Percentiles rank a stretch among this genome's conserved stretches.
These are phyloP conservation scores for Saccharomyces cerevisiae DNA, from an alignment of 805 yeast genomes.

Conservation along the genomic window DNA sequence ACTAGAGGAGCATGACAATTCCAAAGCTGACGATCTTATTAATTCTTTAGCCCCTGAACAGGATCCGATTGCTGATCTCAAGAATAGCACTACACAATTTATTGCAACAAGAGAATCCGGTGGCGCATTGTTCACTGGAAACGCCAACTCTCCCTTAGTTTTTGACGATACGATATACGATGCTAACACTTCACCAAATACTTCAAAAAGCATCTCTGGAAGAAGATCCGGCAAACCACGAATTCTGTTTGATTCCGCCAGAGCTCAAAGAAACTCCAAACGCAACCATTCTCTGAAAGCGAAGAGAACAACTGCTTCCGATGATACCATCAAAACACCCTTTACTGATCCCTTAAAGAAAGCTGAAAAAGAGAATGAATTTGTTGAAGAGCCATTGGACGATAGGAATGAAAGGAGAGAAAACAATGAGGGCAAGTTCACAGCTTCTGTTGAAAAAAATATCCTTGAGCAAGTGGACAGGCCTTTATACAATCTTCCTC, in stretches of 20 bases:
- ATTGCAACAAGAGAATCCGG: constrained; percentile 20
- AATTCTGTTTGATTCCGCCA: constrained; percentile 40
- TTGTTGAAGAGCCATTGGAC: constrained; percentile 25
- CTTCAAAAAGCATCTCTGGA: constrained; percentile 1
- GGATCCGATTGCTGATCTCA: constrained; percentile 37
- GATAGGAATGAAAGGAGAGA: constrained; percentile 21
- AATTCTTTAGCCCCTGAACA: constrained; percentile 24
- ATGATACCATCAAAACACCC: constrained; percentile 10
- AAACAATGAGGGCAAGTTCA: constrained; percentile 5
- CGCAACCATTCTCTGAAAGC: constrained; percentile 9
- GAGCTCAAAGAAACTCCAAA: constrained; percentile 34
- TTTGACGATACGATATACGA: constrained; percentile 4
- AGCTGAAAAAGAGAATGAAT: constrained; percentile 26
- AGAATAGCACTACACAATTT: constrained; percentile 27
- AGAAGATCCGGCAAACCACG: constrained; percentile 28
- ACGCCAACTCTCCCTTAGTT: constrained; percentile 14
- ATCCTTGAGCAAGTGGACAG: constrained; percentile 18
- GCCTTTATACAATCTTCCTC: constrained; percentile 20
- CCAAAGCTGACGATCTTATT: constrained; percentile 16
- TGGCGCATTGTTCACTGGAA: constrained; percentile 31
- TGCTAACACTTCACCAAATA: constrained; percentile 6
- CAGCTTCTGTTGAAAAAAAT: constrained; percentile 2
- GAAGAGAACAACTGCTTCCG: constrained; percentile 12
- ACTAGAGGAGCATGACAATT: constrained; percentile 20
- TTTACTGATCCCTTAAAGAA: constrained; percentile 29